phyloP scores from a whole-genome alignment of 441 rosid species.

The Croton laevigatus region DNA sequence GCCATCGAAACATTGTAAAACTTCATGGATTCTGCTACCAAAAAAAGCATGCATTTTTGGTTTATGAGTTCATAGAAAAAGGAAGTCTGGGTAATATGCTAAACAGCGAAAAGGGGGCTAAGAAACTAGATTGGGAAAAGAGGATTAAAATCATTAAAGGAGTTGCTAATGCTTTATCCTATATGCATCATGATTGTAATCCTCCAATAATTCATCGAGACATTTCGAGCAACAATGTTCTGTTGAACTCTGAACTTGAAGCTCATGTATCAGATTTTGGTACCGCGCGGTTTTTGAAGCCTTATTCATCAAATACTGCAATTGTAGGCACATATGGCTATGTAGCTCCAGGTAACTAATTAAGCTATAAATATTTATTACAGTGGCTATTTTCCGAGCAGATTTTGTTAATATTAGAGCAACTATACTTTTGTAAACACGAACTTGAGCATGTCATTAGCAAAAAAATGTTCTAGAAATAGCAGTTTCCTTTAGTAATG shows the following conservation, averaged over 20 bases:
- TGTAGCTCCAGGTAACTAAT: constrained; percentile 19
- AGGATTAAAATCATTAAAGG: constrained; percentile 12
- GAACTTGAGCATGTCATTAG: too few relatives aligned
- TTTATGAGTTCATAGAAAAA: constrained; percentile 9
- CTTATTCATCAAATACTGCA: constrained; percentile 11
- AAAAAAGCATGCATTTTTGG: constrained; percentile 1
- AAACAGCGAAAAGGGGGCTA: not conserved
- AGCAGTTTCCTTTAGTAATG: not conserved
- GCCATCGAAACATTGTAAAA: constrained; percentile 20
- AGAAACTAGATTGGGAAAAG: constrained; percentile 9
- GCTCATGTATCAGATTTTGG: constrained; percentile 22
- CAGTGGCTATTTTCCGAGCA: too few relatives aligned
- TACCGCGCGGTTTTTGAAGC: constrained; percentile 15
- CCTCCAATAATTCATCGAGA: constrained; percentile 15
- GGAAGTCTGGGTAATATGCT: constrained; percentile 15
- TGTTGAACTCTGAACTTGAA: constrained; percentile 15
- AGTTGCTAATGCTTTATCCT: constrained; percentile 12
- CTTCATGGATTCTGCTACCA: constrained; percentile 12
- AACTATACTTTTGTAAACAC: too few relatives aligned
- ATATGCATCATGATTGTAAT: constrained; percentile 17
- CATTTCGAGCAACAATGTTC: constrained; percentile 8
- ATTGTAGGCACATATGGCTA: constrained; percentile 23
- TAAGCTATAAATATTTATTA: not conserved
- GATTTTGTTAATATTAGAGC: too few relatives aligned
- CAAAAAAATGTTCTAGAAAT: too few relatives aligned